These are phyloP conservation scores for Coemansia sp. DNA, from an alignment of 192 early-diverging fungal genomes.

Conservation along the genomic window DNA sequence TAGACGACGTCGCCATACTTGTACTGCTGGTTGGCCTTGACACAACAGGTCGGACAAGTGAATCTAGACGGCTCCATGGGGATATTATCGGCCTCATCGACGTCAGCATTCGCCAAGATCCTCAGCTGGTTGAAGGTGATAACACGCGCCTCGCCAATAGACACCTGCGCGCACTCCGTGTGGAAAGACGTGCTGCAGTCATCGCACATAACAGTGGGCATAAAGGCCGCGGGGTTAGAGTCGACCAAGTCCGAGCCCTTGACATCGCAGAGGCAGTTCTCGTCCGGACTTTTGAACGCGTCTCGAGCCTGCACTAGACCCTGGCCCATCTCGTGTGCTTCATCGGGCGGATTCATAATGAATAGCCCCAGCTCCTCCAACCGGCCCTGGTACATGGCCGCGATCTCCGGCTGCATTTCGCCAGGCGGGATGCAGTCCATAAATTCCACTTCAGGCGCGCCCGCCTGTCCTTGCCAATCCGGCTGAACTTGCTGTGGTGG, in stretches of 20 bases:
- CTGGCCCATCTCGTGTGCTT: conserved; percentile 14
- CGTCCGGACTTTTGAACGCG: conserved; percentile 19
- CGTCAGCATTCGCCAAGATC: conserved; percentile 17
- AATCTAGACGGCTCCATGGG: conserved; percentile 23
- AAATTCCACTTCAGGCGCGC: neutral
- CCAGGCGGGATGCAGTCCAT: neutral
- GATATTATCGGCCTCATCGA: conserved; percentile 18
- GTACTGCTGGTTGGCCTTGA: conserved; percentile 18
- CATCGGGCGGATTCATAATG: conserved; percentile 19
- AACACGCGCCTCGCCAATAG: conserved; percentile 23
- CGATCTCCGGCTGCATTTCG: neutral
- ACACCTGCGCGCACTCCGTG: conserved; percentile 56
- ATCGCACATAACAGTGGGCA: conserved; percentile 64
- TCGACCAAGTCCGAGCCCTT: conserved; percentile 15
- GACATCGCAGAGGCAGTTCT: conserved; percentile 49
- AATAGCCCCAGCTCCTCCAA: conserved; percentile 19
- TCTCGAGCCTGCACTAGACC: conserved; percentile 19
- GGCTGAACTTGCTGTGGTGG: neutral
- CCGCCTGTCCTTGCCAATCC: neutral
- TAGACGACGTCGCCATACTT: conserved; percentile 44
- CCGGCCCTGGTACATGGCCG: conserved; percentile 12
- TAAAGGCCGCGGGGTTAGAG: conserved; percentile 1
- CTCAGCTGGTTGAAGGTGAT: conserved; percentile 36
- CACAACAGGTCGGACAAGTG: conserved; percentile 42
- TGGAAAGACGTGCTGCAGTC: conserved; percentile 67